Base-by-base conservation (phyloP, 768 basidiomycete species). In the Cystofilobasidium macerans region DNA sequence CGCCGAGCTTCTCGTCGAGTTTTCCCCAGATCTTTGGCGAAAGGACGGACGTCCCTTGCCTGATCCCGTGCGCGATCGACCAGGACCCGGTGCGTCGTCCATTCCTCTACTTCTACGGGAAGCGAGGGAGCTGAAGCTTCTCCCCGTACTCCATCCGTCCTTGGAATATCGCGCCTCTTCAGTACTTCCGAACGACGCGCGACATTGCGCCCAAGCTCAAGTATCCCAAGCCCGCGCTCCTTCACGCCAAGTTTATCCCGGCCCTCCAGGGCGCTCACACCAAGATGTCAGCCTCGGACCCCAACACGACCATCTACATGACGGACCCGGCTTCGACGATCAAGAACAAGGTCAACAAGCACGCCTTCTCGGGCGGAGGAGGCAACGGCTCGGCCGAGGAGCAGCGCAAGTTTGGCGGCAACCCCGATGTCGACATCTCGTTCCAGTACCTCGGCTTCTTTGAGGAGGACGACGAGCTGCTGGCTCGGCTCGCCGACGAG, bases 41-140 rank as follows among this genome's bases (percentile, higher is more conserved):
- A 7, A 79, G 78, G 45, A 83, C 84, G 64, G 86, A 89, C 75
- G 83, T 97, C 57, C 94, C 94, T 2, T 89, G 86, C 74, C 81
- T 99, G 35, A 99, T 99, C 70, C 94, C 94, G 16, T 98, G 94
- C 73, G 95, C 95, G 18, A 98, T 99, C 75, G 95, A 99, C 76
- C 93, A 95, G 62, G 70, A 68, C 35, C 54, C 57, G n/a, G 57
- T 47, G 26, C 26, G 59, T 69, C 20, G 20, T 13, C 24, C 8
- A 6, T 13, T 53, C 12, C 45, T 51, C 26, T 62, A n/a, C 26
- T 24, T 51, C 43, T 62, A n/a, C n/a, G n/a, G n/a, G n/a, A n/a
- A n/a, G n/a, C n/a, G n/a, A n/a, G n/a, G n/a, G n/a, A n/a, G n/a
- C n/a, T n/a, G n/a, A n/a, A n/a, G n/a, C n/a, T n/a, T n/a, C n/a